Percentiles rank a stretch among this genome's conserved stretches.
Conservation (phyloP, 2,329 filamentous ascomycete genomes). For the Talaromyces sp. region DNA sequence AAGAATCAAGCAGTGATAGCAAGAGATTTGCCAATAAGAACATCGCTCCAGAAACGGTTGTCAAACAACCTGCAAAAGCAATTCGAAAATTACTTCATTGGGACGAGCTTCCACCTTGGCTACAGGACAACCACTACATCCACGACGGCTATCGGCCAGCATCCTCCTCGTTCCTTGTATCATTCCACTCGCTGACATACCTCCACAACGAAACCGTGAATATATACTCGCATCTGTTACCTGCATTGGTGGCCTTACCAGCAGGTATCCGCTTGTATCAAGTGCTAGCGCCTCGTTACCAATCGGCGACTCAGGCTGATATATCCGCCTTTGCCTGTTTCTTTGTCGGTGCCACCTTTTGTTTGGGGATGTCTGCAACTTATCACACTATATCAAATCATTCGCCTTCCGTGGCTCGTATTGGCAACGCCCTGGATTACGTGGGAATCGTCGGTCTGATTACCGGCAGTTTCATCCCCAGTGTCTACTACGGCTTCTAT, state of each 20-base stretch:
- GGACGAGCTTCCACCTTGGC: constrained; percentile 54
- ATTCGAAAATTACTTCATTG: constrained; percentile 45
- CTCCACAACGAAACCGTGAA: constrained; percentile 69
- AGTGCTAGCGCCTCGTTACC: constrained; percentile 63
- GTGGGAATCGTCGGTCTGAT: constrained; percentile 90
- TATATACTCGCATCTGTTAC: constrained; percentile 69
- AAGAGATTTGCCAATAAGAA: constrained; percentile 24
- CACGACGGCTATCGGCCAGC: constrained; percentile 62
- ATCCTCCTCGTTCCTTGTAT: constrained; percentile 59
- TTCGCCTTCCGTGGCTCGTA: constrained; percentile 69
- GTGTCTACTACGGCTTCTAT: constrained; percentile 81
- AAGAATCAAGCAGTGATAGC: constrained; percentile 20
- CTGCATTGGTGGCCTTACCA: constrained; percentile 58
- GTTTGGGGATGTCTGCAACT: constrained; percentile 76
- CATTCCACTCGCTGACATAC: constrained; percentile 58
- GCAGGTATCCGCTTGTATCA: constrained; percentile 54
- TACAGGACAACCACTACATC: constrained; percentile 68
- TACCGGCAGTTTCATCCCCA: constrained; percentile 84
- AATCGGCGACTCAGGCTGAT: constrained; percentile 59
- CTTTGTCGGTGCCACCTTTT: constrained; percentile 69
- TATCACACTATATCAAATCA: constrained; percentile 87
- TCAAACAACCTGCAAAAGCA: constrained; percentile 29
- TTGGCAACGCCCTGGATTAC: constrained; percentile 93
- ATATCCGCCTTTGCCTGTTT: constrained; percentile 74
- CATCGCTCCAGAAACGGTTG: constrained; percentile 25